Conservation (phyloP, 495 filamentous ascomycete genomes). For the Glarea lozoyensis region DNA sequence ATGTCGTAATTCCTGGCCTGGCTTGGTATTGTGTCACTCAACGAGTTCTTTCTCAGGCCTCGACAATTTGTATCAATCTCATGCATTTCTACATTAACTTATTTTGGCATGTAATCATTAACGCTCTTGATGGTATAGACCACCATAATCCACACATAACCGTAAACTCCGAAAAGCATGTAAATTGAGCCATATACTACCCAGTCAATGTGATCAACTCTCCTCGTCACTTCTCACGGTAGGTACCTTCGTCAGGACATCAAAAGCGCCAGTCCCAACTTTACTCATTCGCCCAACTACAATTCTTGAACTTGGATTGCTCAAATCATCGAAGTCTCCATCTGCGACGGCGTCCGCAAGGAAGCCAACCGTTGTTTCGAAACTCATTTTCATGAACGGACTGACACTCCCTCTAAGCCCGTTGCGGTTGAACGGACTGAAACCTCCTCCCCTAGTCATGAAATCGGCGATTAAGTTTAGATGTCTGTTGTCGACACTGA, state of each 20-base stretch:
- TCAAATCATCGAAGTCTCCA: constrained; percentile 80
- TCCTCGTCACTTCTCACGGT: constrained; percentile 12
- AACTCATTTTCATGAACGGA: constrained; percentile 96
- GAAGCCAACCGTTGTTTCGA: constrained; percentile 93
- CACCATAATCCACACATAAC: too few species aligned
- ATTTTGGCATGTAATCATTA: too few species aligned
- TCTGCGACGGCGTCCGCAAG: constrained; percentile 86
- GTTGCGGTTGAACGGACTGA: constrained; percentile 83
- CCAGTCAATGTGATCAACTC: too few species aligned
- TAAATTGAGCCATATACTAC: too few species aligned
- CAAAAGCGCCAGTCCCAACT: constrained; percentile 86
- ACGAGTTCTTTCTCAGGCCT: too few species aligned
- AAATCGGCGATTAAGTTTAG: constrained; percentile 92
- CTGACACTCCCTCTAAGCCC: constrained; percentile 74
- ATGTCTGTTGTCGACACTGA: constrained; percentile 86
- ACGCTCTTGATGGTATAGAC: too few species aligned
- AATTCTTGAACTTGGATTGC: constrained; percentile 77
- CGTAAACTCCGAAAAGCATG: too few species aligned
- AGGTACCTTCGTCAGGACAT: constrained; percentile 50
- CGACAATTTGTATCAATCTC: too few species aligned
- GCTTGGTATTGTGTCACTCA: too few species aligned
- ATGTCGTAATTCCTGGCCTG: too few species aligned
- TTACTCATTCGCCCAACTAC: constrained; percentile 74
- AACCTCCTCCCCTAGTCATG: constrained; percentile 87
- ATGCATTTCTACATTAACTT: too few species aligned